Evolutionary conservation across 352 stramenopile species (phyloP).

Genomic region (Pythium oligandrum): DNA sequence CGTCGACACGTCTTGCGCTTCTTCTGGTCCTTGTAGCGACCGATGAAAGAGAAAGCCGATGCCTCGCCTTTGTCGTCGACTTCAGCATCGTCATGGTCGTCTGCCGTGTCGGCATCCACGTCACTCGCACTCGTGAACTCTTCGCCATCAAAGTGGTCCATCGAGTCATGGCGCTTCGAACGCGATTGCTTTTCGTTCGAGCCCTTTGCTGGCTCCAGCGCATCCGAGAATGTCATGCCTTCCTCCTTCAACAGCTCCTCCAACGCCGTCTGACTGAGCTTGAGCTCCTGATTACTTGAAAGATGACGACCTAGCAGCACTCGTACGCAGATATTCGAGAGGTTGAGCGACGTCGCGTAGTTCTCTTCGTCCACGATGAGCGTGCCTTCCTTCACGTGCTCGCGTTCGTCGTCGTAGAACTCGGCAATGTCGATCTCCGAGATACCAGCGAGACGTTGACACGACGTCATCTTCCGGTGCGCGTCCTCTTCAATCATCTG

Average conservation of each 20-base stretch:
- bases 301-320: conserved; percentile 70
- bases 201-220: conserved; percentile 27
- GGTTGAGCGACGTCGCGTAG: conserved; percentile 65
- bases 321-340: conserved; percentile 81
- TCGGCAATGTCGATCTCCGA: conserved; percentile 86
- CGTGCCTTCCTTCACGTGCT: conserved; percentile 86
- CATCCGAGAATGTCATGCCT: conserved; percentile 59
- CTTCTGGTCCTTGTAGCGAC: conserved; percentile 45
- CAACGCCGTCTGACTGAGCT: conserved; percentile 81
- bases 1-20: conserved; percentile 18
- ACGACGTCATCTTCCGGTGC: conserved; percentile 67
- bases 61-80: conserved; percentile 22
- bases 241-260: conserved; percentile 73
- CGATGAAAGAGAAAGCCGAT: conserved; percentile 70
- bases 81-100: conserved; percentile 13
- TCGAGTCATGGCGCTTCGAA: conserved; percentile 4
- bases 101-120: neutral
- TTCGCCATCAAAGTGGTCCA: conserved; percentile 3
- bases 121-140: conserved; percentile 7
- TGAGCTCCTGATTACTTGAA: conserved; percentile 78
- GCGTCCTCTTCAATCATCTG: conserved; percentile 84
- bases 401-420: conserved; percentile 80
- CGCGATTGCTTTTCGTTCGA: neutral
- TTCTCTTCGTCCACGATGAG: conserved; percentile 81
- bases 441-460: conserved; percentile 67